These are phyloP conservation scores for Termitomyces sp. DNA, from an alignment of 768 basidiomycete species.

Conservation along the genomic window DNA sequence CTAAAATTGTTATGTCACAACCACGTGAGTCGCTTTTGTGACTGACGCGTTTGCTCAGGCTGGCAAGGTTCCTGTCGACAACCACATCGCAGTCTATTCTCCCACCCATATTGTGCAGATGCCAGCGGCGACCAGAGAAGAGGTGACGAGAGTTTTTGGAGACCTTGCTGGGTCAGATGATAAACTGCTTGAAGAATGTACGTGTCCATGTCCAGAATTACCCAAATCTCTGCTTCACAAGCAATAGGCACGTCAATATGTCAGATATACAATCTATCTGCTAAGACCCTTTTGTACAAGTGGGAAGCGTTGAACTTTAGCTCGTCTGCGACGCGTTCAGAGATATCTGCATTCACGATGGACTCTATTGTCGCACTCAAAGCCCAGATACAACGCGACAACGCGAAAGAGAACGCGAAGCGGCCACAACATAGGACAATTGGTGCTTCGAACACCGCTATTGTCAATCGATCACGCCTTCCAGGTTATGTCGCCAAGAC, in stretches of 20 bases:
- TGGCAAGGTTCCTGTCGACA: not conserved
- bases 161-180: slow-evolving; percentile 32
- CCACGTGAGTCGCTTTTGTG: slow-evolving; percentile 6
- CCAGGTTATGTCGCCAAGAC: slow-evolving; percentile 23
- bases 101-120: slow-evolving; percentile 6
- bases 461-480: slow-evolving; percentile 32
- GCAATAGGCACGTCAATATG: slow-evolving; percentile 62
- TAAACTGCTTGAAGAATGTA: slow-evolving; percentile 51
- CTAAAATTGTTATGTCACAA: not conserved
- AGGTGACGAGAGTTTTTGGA: slow-evolving; percentile 24
- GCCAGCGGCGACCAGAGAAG: slow-evolving; percentile 17
- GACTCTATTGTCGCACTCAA: slow-evolving; percentile 48
- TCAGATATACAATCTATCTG: slow-evolving; percentile 50
- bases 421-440: slow-evolving; percentile 27
- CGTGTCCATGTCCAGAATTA: not conserved
- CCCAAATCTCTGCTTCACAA: not conserved
- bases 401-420: slow-evolving; percentile 29
- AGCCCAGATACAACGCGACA: slow-evolving; percentile 45
- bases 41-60: slow-evolving; percentile 12
- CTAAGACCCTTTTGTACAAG: slow-evolving; percentile 59
- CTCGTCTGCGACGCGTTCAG: slow-evolving; percentile 29
- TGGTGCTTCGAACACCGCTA: slow-evolving; percentile 21
- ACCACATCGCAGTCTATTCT: not conserved
- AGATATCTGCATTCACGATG: slow-evolving; percentile 36
- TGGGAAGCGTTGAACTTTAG: slow-evolving; percentile 57